A percentile compares a stretch with the other conserved stretches of the same genome.
These are phyloP conservation scores for Fusarium beomiforme DNA, from an alignment of 2,329 filamentous ascomycete genomes.

Conservation along the genomic window DNA sequence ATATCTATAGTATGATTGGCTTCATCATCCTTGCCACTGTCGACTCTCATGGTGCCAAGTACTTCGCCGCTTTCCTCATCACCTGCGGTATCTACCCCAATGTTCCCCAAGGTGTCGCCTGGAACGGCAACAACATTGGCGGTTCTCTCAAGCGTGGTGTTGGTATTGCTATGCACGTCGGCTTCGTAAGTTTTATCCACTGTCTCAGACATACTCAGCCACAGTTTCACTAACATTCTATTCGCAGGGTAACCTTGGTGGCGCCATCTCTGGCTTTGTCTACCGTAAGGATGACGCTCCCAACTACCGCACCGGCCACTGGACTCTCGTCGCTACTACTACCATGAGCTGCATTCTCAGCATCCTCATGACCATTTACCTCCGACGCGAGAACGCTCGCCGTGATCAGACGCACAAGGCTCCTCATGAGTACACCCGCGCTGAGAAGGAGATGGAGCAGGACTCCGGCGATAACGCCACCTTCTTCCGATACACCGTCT, in stretches of 20 bases:
- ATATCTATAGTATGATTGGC: constrained; percentile 43
- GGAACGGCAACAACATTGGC: constrained; percentile 69
- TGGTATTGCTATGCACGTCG: constrained; percentile 66
- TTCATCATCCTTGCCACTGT: constrained; percentile 47
- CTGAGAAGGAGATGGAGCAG: constrained; percentile 62
- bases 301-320: constrained; percentile 68
- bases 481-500: constrained; percentile 65
- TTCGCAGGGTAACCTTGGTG: constrained; percentile 51
- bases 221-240: constrained; percentile 26
- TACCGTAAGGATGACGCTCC: constrained; percentile 56
- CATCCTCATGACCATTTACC: constrained; percentile 66
- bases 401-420: constrained; percentile 60
- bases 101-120: constrained; percentile 65
- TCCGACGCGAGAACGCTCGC: constrained; percentile 64
- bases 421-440: constrained; percentile 60
- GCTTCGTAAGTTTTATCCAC: constrained; percentile 47
- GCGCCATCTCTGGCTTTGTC: constrained; percentile 49
- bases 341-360: constrained; percentile 62
- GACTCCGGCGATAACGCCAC: constrained; percentile 67
- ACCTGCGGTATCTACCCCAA: constrained; percentile 59
- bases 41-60: constrained; percentile 54
- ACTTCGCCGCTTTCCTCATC: constrained; percentile 58
- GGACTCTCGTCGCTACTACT: constrained; percentile 65
- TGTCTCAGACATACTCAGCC: not conserved
- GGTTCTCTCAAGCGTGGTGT: constrained; percentile 64